A percentile compares a stretch with the other conserved stretches of the same genome.
Conservation (phyloP, 1,139 yeast genomes). For the Kluyveromyces sp. region DNA sequence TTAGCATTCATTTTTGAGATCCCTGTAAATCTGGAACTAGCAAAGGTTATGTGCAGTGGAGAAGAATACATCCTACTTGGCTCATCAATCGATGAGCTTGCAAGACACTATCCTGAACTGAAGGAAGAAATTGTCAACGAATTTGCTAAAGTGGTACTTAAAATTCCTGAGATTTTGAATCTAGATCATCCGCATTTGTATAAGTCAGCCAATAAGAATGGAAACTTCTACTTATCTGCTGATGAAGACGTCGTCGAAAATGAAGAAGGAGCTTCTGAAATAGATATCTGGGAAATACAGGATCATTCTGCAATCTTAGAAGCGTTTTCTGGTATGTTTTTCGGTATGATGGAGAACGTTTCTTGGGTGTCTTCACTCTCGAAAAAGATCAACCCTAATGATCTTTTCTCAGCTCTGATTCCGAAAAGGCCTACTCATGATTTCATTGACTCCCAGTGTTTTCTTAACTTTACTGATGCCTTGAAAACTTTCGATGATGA, state of each 20-base stretch:
- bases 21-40: conserved; percentile 43
- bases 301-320: conserved; percentile 26
- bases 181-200: conserved; percentile 40
- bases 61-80: conserved; percentile 56
- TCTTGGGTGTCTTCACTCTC: conserved; percentile 43
- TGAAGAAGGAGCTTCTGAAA: conserved; percentile 35
- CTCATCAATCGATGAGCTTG: conserved; percentile 67
- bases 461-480: conserved; percentile 47
- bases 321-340: conserved; percentile 29
- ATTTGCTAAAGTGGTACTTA: conserved; percentile 42
- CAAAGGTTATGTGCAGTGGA: conserved; percentile 42
- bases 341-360: conserved; percentile 31
- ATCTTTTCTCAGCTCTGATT: conserved; percentile 38
- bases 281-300: conserved; percentile 48
- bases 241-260: conserved; percentile 38
- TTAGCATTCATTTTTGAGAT: conserved; percentile 47
- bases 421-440: conserved; percentile 55
- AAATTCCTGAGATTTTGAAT: conserved; percentile 39
- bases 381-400: conserved; percentile 37
- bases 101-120: conserved; percentile 73
- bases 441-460: conserved; percentile 48
- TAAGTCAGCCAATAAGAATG: conserved; percentile 34
- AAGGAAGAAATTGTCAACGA: conserved; percentile 53
- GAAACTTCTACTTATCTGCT: conserved; percentile 38
- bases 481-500: conserved; percentile 52